Conservation (phyloP, 129 eudicot species). For the Apium graveolens region DNA sequence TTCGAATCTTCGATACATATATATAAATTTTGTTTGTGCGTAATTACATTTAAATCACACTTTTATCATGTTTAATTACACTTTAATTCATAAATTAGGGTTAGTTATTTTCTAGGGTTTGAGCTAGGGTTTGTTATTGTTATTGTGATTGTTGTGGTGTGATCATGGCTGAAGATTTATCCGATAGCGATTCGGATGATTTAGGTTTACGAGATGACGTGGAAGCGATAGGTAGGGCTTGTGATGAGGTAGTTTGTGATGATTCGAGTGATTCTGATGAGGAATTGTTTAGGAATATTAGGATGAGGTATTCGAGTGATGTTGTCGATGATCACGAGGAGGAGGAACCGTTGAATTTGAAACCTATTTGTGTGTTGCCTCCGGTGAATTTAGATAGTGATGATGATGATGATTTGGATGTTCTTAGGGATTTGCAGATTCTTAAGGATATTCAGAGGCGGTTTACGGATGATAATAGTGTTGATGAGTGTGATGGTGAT, state of each 20-base stretch:
- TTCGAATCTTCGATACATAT: too few relatives aligned
- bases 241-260: constrained; percentile 19
- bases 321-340: constrained; percentile 15
- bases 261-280: background rate
- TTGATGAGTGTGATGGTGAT: constrained; percentile 27
- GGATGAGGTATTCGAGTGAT: constrained; percentile 26
- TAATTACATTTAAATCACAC: too few relatives aligned
- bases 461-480: constrained; percentile 26
- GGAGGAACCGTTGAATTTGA: constrained; percentile 23
- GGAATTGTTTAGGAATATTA: constrained; percentile 32
- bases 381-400: constrained; percentile 28
- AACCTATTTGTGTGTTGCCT: constrained; percentile 39
- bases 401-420: constrained; percentile 54
- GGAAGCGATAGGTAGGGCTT: constrained; percentile 49
- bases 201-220: constrained; percentile 46
- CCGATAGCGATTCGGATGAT: constrained; percentile 40
- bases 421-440: constrained; percentile 61
- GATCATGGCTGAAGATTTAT: background rate
- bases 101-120: background rate
- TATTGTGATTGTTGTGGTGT: background rate
- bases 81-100: background rate
- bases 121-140: background rate
- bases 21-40: too few relatives aligned
- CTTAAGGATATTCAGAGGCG: constrained; percentile 60
- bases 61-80: too few relatives aligned